Base-by-base conservation (phyloP, 306 rosid genomes). In the Begonia peltatifolia region DNA sequence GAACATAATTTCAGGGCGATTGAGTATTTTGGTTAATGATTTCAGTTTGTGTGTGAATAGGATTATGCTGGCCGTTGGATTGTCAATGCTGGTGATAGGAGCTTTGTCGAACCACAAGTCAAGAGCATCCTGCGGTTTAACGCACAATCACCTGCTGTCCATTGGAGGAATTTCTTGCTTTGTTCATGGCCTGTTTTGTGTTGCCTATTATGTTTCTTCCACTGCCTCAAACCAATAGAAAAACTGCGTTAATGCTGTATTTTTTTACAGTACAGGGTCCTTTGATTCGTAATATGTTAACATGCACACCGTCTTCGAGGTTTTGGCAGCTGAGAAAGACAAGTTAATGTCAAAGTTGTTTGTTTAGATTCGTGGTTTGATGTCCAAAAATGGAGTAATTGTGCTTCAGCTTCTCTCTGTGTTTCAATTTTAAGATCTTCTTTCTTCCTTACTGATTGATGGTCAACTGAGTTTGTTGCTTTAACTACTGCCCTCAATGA, bases 81-180 rank as follows among this genome's bases (percentile, higher is more conserved):
- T 90, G 70, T 77, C 88, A 10, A 76, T 63, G 87, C 68, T 90
- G 82, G 99, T 83, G 65, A 86, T 90, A 52, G 99, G 99, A 52
- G 62, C 88, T 4, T 71, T 80, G 84, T 77, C 93, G 49, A 90
- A 90, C 76, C 74, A 77, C 69, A 86, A 69, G 61, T 70, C 93
- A 51, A 70, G 74, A 10, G 78, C 77, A 22, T 81, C 93, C 1
- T 90, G 99, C 67, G 99, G 99, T 17, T 73, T 90, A 62, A 67
- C 93, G 49, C 96, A 86, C 80, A 92, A 86, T 56, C 99, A 90
- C 49, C 83, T 90, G 52, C 82, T 90, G 36, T 90, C 99, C 10
- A 86, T 90, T n/a, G 99, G 95, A 52, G 99, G 99, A 9, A 83
- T 92, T 56, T 50, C 68, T 55, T 86, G 99, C 58, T 86, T 92